Percentiles rank a stretch among this genome's conserved stretches.
Evolutionary conservation across 2,329 filamentous ascomycete genomes (phyloP).

Genomic region (Apiospora sp.): DNA sequence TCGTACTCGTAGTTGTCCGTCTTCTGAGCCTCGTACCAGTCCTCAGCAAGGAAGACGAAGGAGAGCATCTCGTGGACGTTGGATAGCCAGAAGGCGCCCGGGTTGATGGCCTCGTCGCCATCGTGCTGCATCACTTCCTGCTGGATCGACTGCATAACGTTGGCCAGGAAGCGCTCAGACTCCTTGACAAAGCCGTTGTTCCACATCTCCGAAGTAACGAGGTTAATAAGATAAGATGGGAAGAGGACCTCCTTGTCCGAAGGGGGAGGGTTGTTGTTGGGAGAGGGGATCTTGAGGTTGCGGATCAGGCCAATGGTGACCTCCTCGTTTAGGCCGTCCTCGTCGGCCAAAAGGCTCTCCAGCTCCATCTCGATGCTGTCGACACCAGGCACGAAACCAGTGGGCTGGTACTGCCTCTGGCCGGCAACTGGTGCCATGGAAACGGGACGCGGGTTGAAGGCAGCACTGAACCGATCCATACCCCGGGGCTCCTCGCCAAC

Average conservation of each 20-base stretch:
- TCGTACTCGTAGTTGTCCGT: constrained; percentile 99
- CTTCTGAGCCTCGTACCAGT: constrained; percentile 99
- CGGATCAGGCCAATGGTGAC: constrained; percentile 95
- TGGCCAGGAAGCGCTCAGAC: constrained; percentile 97
- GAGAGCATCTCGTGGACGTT: constrained; percentile 99
- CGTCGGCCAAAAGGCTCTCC: constrained; percentile 90
- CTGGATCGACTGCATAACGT: constrained; percentile 99
- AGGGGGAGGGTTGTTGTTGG: constrained; percentile 84
- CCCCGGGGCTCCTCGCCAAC: constrained; percentile 87
- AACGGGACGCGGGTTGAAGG: constrained; percentile 93
- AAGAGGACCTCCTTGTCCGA: constrained; percentile 99
- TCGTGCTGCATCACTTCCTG: constrained; percentile 99
- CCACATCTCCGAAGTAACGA: constrained; percentile 99
- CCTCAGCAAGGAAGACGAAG: constrained; percentile 97
- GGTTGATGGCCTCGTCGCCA: constrained; percentile 95
- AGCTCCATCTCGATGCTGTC: constrained; percentile 96
- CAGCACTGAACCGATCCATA: constrained; percentile 86
- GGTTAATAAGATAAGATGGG: constrained; percentile 97
- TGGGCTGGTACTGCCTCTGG: constrained; percentile 74
- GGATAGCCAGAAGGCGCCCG: constrained; percentile 97
- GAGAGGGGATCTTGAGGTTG: constrained; percentile 94
- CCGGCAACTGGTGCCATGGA: constrained; percentile 84
- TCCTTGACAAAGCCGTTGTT: constrained; percentile 99
- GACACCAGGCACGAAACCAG: constrained; percentile 79
- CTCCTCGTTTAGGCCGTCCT: constrained; percentile 95